phyloP scores from a whole-genome alignment of 805 yeast genomes.

The Teunomyces pallodes region DNA sequence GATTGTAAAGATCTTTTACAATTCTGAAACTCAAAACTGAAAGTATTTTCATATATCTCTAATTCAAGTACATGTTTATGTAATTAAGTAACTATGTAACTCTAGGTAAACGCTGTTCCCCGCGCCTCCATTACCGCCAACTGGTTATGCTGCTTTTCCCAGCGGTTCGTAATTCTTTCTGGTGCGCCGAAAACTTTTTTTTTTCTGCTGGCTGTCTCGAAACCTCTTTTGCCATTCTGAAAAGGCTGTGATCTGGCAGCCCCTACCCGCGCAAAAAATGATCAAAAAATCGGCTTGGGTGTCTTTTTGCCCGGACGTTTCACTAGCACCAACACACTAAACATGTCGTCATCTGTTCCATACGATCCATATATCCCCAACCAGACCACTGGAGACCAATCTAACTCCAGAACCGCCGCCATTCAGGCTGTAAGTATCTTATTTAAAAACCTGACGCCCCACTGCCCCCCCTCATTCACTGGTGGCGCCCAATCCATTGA shows the following conservation, averaged over 20 bases:
- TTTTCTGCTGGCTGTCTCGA: not conserved
- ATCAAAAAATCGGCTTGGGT: constrained; percentile 1
- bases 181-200: not conserved
- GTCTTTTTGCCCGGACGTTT: not conserved
- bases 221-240: not conserved
- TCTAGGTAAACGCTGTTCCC: too few species aligned
- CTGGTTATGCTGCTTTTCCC: too few species aligned
- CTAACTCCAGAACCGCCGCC: constrained; percentile 68
- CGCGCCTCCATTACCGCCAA: too few species aligned
- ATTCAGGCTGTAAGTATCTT: constrained; percentile 66
- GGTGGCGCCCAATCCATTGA: too few species aligned
- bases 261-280: constrained; percentile 5
- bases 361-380: constrained; percentile 84
- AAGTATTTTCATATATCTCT: too few species aligned
- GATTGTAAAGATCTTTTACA: too few species aligned
- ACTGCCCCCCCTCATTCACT: not conserved
- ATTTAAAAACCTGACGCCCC: not conserved
- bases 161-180: not conserved
- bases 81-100: too few species aligned
- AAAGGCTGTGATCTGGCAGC: constrained; percentile 1
- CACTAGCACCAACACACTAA: constrained; percentile 3
- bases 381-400: constrained; percentile 50
- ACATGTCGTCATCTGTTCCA: constrained; percentile 76
- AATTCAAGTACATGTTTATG: too few species aligned
- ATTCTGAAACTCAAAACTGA: too few species aligned